Evolutionary conservation across 75 land plant genomes (phyloP).

Genomic region (Cupressus sempervirens): DNA sequence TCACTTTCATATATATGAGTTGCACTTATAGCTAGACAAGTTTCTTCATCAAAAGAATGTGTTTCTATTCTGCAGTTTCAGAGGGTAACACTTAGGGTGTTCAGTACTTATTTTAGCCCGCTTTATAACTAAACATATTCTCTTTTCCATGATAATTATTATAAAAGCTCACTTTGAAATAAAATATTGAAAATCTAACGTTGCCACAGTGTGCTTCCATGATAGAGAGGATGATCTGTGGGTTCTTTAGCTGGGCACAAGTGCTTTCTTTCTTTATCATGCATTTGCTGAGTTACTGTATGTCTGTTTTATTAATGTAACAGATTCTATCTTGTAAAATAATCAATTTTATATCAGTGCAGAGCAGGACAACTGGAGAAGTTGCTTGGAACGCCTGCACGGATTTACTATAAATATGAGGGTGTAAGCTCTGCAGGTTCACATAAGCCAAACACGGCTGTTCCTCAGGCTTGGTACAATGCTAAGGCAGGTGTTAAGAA

Average conservation of each 20-base stretch:
- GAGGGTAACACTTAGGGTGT: neutral
- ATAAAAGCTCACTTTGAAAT: neutral
- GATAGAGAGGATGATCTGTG: neutral
- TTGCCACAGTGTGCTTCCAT: neutral
- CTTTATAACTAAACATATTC: neutral
- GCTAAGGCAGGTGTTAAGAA: conserved; percentile 78
- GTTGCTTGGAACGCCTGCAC: conserved; percentile 82
- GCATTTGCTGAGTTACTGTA: neutral
- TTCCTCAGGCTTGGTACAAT: conserved; percentile 93
- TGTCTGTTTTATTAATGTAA: neutral
- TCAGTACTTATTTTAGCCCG: neutral
- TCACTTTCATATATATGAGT: neutral
- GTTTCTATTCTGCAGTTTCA: neutral
- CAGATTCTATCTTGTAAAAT: neutral
- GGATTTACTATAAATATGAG: conserved; percentile 94
- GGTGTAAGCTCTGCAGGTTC: conserved; percentile 96
- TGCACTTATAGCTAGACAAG: neutral
- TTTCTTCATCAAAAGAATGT: neutral
- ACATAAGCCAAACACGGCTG: conserved; percentile 93
- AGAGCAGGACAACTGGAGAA: conserved; percentile 88
- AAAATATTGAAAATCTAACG: neutral
- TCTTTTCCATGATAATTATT: neutral
- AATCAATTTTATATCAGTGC: neutral
- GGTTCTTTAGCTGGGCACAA: neutral
- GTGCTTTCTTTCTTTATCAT: neutral